Conservation (phyloP, 2,329 filamentous ascomycete species). For the Colletotrichum lini region DNA sequence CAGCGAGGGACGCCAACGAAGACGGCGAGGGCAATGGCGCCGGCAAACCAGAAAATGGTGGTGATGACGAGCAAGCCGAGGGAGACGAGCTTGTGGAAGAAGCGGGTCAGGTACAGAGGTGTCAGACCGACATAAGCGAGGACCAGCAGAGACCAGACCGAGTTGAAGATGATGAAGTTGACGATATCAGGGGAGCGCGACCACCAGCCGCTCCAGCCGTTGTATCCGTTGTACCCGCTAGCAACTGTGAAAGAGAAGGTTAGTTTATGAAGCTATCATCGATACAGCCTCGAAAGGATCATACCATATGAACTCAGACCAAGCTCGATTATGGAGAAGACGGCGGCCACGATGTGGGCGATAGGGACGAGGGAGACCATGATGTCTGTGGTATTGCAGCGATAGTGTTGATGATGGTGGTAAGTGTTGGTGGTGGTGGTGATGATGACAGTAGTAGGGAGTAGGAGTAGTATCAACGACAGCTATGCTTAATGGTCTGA, state of each 20-base stretch:
- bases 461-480: too few species aligned
- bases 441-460: neutral
- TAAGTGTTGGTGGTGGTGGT: too few species aligned
- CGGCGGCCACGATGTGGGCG: conserved; percentile 72
- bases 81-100: conserved; percentile 76
- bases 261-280: neutral
- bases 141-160: conserved; percentile 82
- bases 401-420: neutral
- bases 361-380: conserved; percentile 39
- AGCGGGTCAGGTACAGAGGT: conserved; percentile 72
- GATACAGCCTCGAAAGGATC: neutral
- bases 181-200: conserved; percentile 65
- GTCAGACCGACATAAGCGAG: conserved; percentile 79
- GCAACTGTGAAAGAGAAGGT: conserved; percentile 62
- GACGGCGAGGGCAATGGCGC: conserved; percentile 83
- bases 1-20: conserved; percentile 69
- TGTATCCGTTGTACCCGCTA: conserved; percentile 55
- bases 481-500: neutral
- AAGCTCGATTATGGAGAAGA: conserved; percentile 82
- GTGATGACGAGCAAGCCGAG: conserved; percentile 79
- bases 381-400: neutral
- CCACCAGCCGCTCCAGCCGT: conserved; percentile 45
- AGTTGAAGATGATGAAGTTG: conserved; percentile 85
- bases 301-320: conserved; percentile 81
- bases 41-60: conserved; percentile 91